Conservation (phyloP, 345 rosid genomes). For the Litchi chinensis region DNA sequence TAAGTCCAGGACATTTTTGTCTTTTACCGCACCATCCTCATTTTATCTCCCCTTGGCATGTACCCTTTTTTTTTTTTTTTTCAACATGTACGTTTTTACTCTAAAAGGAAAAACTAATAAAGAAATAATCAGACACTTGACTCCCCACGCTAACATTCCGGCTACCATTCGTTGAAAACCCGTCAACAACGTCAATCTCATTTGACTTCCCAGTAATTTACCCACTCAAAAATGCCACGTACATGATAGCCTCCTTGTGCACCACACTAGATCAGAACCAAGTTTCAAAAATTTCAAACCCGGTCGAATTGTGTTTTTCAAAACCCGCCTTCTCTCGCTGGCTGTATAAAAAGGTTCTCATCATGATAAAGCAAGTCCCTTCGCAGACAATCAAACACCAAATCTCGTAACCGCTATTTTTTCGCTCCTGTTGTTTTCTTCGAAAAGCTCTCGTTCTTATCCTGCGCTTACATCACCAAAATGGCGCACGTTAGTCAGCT, state of each 20-base stretch:
- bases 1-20: constrained; percentile 1
- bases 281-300: not conserved
- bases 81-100: not conserved
- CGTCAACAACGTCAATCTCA: not conserved
- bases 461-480: constrained; percentile 2
- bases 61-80: too few relatives aligned
- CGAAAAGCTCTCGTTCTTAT: not conserved
- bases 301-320: not conserved
- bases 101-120: not conserved
- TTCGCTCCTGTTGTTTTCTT: not conserved
- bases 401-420: not conserved
- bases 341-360: too few relatives aligned
- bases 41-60: not conserved
- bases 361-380: not conserved
- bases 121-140: not conserved
- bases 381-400: not conserved
- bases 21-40: not conserved
- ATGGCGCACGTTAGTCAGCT: constrained; percentile 55
- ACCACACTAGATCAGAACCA: not conserved
- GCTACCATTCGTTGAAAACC: not conserved
- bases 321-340: too few relatives aligned
- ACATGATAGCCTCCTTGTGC: not conserved
- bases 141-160: not conserved
- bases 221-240: not conserved
- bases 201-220: not conserved